Conservation (phyloP, 106 monocot genomes). For the Gastrodia elata region DNA sequence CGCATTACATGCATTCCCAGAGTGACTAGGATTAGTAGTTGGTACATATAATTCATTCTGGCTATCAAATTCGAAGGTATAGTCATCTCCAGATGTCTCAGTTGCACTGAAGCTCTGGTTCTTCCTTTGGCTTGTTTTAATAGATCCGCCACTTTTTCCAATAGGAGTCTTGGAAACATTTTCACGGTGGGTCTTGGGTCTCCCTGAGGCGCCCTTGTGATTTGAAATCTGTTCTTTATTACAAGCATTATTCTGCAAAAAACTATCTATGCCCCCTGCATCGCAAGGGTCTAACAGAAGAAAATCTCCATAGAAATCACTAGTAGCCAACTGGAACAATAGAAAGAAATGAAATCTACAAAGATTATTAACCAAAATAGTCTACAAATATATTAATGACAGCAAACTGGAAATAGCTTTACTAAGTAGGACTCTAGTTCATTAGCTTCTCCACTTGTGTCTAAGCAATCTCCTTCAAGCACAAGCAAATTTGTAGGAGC, state of each 20-base stretch:
- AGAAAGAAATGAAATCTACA: background rate
- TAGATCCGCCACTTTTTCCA: constrained; percentile 35
- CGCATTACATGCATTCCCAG: constrained; percentile 27
- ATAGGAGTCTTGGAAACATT: constrained; percentile 35
- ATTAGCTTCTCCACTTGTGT: constrained; percentile 42
- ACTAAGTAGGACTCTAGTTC: constrained; percentile 90
- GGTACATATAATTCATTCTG: constrained; percentile 19
- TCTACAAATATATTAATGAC: constrained; percentile 3
- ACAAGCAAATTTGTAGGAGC: constrained; percentile 82
- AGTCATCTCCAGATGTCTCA: constrained; percentile 16
- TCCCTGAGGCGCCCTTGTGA: constrained; percentile 26
- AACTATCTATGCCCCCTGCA: constrained; percentile 51
- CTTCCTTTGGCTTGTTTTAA: constrained; percentile 28
- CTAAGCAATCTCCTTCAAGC: constrained; percentile 78
- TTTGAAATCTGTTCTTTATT: constrained; percentile 20
- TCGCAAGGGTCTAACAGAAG: constrained; percentile 87
- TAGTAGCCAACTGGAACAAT: constrained; percentile 68
- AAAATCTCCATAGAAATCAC: constrained; percentile 82
- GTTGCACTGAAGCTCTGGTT: background rate
- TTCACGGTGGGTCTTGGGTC: constrained; percentile 29
- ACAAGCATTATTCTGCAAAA: constrained; percentile 31
- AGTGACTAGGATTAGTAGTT: constrained; percentile 13
- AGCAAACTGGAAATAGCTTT: constrained; percentile 7
- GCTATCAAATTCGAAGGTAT: constrained; percentile 14
- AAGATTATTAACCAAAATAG: constrained; percentile 6